phyloP scores from a whole-genome alignment of 257 asterid genomes.

The Salvia hispanica region DNA sequence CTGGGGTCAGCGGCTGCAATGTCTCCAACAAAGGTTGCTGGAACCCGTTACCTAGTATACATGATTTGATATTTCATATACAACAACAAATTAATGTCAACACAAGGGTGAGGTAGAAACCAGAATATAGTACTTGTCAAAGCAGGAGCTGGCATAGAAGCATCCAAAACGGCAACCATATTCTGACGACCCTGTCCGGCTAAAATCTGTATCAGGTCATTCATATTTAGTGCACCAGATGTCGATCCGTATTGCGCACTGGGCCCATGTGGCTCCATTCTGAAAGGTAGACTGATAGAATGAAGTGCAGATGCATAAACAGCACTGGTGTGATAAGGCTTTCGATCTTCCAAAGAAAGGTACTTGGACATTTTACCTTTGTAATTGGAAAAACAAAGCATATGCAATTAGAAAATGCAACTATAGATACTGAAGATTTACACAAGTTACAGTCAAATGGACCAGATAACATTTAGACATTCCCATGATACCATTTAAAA shows the following conservation, averaged over 20 bases:
- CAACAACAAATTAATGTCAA: slow-evolving; percentile 12
- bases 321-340: slow-evolving; percentile 83
- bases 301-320: slow-evolving; percentile 91
- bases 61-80: slow-evolving; percentile 27
- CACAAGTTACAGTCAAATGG: slow-evolving; percentile 20
- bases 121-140: slow-evolving; percentile 48
- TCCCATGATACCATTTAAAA: too few species aligned
- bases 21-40: slow-evolving; percentile 51
- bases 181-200: slow-evolving; percentile 78
- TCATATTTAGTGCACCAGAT: slow-evolving; percentile 67
- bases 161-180: slow-evolving; percentile 67
- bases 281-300: slow-evolving; percentile 83
- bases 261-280: slow-evolving; percentile 77
- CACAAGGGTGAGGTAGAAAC: slow-evolving; percentile 13
- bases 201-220: slow-evolving; percentile 65
- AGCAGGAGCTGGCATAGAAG: slow-evolving; percentile 78
- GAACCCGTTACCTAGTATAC: slow-evolving; percentile 41
- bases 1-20: slow-evolving; percentile 73
- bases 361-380: slow-evolving; percentile 69
- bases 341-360: slow-evolving; percentile 62
- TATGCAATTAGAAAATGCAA: slow-evolving; percentile 4
- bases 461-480: not conserved
- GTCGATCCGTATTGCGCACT: slow-evolving; percentile 50
- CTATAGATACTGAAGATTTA: slow-evolving; percentile 2
- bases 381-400: slow-evolving; percentile 2